phyloP scores from a whole-genome alignment of 176 grass and related monocot species.

The Aegilops bicornis region DNA sequence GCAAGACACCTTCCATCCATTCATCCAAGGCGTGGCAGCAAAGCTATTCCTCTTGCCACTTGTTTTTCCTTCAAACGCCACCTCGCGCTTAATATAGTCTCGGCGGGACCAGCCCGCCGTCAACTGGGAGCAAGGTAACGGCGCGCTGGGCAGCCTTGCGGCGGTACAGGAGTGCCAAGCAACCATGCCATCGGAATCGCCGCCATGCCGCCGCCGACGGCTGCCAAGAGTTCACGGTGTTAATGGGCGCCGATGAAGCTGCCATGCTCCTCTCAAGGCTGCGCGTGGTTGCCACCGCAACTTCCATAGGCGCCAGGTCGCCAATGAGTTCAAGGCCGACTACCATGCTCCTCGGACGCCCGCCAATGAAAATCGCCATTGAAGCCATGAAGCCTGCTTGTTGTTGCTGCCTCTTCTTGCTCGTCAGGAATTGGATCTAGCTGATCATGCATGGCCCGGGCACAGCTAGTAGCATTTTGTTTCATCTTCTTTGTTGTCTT shows the following conservation, averaged over 20 bases:
- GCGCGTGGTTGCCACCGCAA: constrained; percentile 63
- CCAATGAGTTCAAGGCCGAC: not conserved
- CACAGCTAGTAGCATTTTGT: not conserved
- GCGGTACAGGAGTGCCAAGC: constrained; percentile 59
- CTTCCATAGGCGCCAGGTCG: constrained; percentile 64
- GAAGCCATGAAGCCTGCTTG: not conserved
- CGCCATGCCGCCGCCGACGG: constrained; percentile 57
- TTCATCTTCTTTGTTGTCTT: not conserved
- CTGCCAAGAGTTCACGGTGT: constrained; percentile 59
- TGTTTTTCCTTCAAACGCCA: not conserved
- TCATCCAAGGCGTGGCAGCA: not conserved
- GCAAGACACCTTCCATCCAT: not conserved
- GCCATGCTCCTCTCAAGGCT: constrained; percentile 21
- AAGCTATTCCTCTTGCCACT: not conserved
- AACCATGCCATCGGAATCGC: constrained; percentile 49
- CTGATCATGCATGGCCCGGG: not conserved
- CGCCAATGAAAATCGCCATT: not conserved
- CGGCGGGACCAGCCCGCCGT: constrained; percentile 21
- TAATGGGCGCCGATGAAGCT: constrained; percentile 32
- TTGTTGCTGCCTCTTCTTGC: not conserved
- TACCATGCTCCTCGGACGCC: constrained; percentile 23
- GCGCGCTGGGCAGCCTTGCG: not conserved
- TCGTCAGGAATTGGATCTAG: not conserved
- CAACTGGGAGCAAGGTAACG: constrained; percentile 26
- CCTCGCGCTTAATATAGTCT: constrained; percentile 32